Conservation (phyloP, 257 asterid genomes). For the Solanum pinnatisectum region DNA sequence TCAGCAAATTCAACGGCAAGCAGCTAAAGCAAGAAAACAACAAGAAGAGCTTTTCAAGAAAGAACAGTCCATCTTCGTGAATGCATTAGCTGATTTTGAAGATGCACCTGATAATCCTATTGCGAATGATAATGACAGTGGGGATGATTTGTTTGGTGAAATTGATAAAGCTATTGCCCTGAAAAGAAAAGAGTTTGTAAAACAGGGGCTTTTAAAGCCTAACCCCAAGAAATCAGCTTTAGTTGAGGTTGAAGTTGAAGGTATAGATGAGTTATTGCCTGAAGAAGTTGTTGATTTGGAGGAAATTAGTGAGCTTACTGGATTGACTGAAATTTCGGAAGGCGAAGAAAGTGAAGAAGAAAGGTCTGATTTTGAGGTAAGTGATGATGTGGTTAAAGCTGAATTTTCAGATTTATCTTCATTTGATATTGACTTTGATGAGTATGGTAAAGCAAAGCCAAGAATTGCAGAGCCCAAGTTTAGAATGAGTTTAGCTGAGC, state of each 20-base stretch:
- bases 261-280: constrained; percentile 70
- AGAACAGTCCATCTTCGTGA: constrained; percentile 53
- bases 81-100: constrained; percentile 73
- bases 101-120: constrained; percentile 24
- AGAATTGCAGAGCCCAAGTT: constrained; percentile 79
- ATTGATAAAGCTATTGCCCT: constrained; percentile 84
- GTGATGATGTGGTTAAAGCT: constrained; percentile 19
- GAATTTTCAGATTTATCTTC: constrained; percentile 28
- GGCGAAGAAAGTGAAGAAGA: constrained; percentile 42
- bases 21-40: constrained; percentile 53
- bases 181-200: constrained; percentile 77
- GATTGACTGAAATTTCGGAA: constrained; percentile 34
- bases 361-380: constrained; percentile 49
- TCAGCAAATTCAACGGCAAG: constrained; percentile 87
- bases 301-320: constrained; percentile 69
- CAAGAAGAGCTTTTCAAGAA: constrained; percentile 62
- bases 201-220: constrained; percentile 68
- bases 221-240: constrained; percentile 14
- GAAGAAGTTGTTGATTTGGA: constrained; percentile 89
- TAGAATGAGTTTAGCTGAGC: constrained; percentile 77
- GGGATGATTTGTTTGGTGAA: constrained; percentile 89
- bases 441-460: constrained; percentile 47
- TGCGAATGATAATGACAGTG: constrained; percentile 17
- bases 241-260: constrained; percentile 18
- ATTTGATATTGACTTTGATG: constrained; percentile 79